phyloP scores from a whole-genome alignment of 352 stramenopile species.

The Globisporangium lucens region DNA sequence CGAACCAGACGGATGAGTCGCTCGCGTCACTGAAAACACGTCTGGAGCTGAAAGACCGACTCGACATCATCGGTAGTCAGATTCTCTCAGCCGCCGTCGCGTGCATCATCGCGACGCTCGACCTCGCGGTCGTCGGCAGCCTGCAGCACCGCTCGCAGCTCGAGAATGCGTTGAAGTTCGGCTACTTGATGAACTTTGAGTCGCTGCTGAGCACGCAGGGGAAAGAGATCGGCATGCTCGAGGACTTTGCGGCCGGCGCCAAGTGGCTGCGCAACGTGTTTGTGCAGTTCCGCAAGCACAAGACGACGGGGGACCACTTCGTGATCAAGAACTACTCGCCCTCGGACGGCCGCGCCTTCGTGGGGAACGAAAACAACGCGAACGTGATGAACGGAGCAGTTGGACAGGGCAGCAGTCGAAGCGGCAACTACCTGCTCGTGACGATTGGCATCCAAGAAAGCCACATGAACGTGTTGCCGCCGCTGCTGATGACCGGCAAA shows the following conservation, averaged over 20 bases:
- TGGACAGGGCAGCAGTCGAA: conserved; percentile 9
- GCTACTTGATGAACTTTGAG: conserved; percentile 81
- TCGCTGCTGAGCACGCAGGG: conserved; percentile 89
- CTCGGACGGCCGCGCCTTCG: conserved; percentile 25
- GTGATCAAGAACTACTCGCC: conserved; percentile 57
- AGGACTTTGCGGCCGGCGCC: conserved; percentile 83
- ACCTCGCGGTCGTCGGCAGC: conserved; percentile 58
- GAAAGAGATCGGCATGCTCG: conserved; percentile 95
- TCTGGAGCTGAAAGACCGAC: conserved; percentile 66
- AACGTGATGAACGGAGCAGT: conserved; percentile 4
- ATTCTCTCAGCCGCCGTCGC: conserved; percentile 67
- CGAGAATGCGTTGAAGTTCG: conserved; percentile 46
- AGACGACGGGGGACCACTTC: conserved; percentile 43
- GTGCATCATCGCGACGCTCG: conserved; percentile 65
- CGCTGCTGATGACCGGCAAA: conserved; percentile 39
- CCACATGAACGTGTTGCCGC: conserved; percentile 52
- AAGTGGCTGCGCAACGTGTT: conserved; percentile 82
- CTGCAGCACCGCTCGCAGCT: conserved; percentile 57
- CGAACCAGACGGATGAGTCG: conserved; percentile 32
- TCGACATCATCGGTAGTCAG: conserved; percentile 71
- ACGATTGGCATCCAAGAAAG: conserved; percentile 58
- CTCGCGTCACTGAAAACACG: conserved; percentile 54
- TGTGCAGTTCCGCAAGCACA: conserved; percentile 65
- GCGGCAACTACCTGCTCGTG: conserved; percentile 43
- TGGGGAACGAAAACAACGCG: conserved; percentile 15